A percentile compares a stretch with the other conserved stretches of the same genome.
phyloP scores from a whole-genome alignment of 202 grass and related monocot genomes.

The Saccharum hybrid region DNA sequence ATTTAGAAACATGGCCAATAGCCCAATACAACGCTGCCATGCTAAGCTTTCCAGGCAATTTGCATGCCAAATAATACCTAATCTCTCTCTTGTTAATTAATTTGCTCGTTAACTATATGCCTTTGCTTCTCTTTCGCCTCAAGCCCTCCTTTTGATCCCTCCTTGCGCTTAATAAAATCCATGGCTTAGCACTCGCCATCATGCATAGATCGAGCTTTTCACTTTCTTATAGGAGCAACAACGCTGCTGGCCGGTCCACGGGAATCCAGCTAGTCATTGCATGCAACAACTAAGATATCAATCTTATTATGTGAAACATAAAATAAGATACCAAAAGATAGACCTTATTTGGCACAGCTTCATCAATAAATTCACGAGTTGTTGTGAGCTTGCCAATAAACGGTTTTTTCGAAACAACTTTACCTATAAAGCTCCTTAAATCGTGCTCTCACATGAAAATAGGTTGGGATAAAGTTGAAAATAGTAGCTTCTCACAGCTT shows the following conservation, averaged over 20 bases:
- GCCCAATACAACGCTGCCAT: slow-evolving; percentile 32
- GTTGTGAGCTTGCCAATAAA: too few species aligned
- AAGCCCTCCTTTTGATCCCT: slow-evolving; percentile 50
- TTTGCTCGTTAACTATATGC: background rate
- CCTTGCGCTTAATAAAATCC: slow-evolving; percentile 53
- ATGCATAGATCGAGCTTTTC: slow-evolving; percentile 24
- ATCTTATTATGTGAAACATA: slow-evolving; percentile 3
- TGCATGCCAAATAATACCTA: slow-evolving; percentile 44
- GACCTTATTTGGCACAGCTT: too few species aligned
- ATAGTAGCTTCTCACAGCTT: too few species aligned
- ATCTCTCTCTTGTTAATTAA: slow-evolving; percentile 12
- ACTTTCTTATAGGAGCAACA: slow-evolving; percentile 39
- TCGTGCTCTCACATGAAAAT: too few species aligned
- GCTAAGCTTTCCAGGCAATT: slow-evolving; percentile 58
- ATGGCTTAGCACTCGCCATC: slow-evolving; percentile 59
- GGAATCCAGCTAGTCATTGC: slow-evolving; percentile 63
- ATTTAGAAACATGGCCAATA: slow-evolving; percentile 30
- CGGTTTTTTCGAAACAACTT: too few species aligned
- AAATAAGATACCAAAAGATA: slow-evolving; percentile 4
- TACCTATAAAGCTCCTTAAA: too few species aligned
- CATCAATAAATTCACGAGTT: too few species aligned
- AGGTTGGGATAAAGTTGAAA: too few species aligned
- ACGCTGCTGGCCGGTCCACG: slow-evolving; percentile 48
- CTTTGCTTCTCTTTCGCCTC: slow-evolving; percentile 55
- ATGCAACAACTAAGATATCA: slow-evolving; percentile 50